Conservation (phyloP, 164 flowering plant species). For the Warburgia ugandensis region DNA sequence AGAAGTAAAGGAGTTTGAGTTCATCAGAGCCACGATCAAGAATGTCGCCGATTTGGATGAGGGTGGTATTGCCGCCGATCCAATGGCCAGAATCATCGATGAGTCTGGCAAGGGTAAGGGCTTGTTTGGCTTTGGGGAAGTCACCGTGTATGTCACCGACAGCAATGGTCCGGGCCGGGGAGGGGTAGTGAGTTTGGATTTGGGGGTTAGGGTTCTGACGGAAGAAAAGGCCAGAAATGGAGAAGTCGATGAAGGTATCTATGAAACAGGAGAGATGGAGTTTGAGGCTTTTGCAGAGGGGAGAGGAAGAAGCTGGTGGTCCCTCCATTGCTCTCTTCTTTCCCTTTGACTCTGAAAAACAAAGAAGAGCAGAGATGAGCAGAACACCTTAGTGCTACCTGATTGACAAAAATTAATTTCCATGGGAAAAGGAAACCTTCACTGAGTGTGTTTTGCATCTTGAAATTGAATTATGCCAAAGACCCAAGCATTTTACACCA, state of each 20-base stretch:
- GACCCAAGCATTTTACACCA: too few relatives aligned
- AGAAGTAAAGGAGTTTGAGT: constrained; percentile 61
- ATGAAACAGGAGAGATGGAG: constrained; percentile 45
- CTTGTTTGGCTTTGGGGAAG: constrained; percentile 52
- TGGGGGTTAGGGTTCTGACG: constrained; percentile 16
- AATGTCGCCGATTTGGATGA: constrained; percentile 89
- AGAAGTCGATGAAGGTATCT: constrained; percentile 65
- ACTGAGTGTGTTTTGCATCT: too few relatives aligned
- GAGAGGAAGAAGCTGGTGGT: too few relatives aligned
- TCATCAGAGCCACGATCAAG: constrained; percentile 92
- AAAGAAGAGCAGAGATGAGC: too few relatives aligned
- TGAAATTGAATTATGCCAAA: too few relatives aligned
- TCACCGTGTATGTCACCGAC: constrained; percentile 96
- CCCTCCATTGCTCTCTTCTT: too few relatives aligned
- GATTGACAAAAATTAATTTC: too few relatives aligned
- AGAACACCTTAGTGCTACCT: too few relatives aligned
- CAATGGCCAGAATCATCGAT: constrained; percentile 48
- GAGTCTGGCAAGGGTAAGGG: constrained; percentile 58
- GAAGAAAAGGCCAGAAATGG: constrained; percentile 46
- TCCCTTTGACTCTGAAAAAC: too few relatives aligned
- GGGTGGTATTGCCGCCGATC: constrained; percentile 65
- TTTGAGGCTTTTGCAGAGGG: constrained; percentile 34
- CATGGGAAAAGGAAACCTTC: too few relatives aligned
- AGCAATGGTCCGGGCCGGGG: constrained; percentile 70
- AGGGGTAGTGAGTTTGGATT: constrained; percentile 38